Evolutionary conservation across 179 eudicot genomes (phyloP), one percentile per base, ranked within the genome.

Genomic region (Amaranthus tricolor): DNA sequence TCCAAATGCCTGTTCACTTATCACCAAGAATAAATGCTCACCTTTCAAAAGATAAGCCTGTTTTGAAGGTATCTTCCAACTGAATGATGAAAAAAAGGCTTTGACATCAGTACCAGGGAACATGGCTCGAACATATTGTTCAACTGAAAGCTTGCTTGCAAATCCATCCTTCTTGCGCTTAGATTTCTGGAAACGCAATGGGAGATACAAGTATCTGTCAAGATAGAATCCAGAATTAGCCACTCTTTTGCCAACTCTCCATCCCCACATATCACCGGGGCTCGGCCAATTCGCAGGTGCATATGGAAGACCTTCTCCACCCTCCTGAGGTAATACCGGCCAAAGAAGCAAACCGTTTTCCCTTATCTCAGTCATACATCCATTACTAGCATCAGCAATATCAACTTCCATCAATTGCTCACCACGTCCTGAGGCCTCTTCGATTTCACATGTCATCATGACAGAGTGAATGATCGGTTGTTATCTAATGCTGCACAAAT

Each of bases 231-330:
- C 94, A 49, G 83, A 73, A 10, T 57, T 62, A 17, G 83, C 75
- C 8, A 83, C 52, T 79, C 94, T 78, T 73, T 55, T 88, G 53
- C 91, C 94, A 19, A 82, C 91, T 81, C 83, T 86, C 94, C 94
- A 89, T 21, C 84, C 71, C 99, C 99, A 95, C n/a, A 51, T 82
- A 83, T 95, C 97, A 66, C 97, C 99, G n/a, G 87, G 92, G 66
- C 72, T 79, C 20, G 98, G 98, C 87, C 87, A 89, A 81, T 94
- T 77, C 44, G 67, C 84, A 45, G 98, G 98, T 74, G 98, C 99
- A 83, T 90, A 95, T 53, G 99, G 99, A 71, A 87, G 85, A 66
- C 99, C 99, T 73, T 81, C 89, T 76, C 99, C 99, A 11, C 81
- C 70, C 53, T 79, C 87, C 45, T 83, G 75, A 7, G 82, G 84